phyloP scores from a whole-genome alignment of 345 rosid genomes.

The Zanthoxylum bungeanum region DNA sequence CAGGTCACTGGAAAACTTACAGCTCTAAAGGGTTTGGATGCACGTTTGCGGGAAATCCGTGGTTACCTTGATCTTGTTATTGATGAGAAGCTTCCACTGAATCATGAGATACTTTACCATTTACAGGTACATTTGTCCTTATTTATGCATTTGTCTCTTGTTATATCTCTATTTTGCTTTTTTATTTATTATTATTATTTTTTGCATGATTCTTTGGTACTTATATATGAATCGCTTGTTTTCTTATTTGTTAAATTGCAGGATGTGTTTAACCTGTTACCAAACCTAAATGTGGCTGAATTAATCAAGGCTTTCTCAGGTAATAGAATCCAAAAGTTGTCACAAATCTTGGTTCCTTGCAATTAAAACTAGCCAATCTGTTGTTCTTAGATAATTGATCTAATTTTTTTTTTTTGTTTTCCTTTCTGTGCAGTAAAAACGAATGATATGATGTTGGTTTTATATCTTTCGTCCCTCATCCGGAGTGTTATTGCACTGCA shows the following conservation, averaged over 20 bases:
- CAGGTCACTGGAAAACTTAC: constrained; percentile 67
- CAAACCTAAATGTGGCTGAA: constrained; percentile 65
- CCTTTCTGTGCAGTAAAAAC: constrained; percentile 52
- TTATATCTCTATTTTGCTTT: background rate
- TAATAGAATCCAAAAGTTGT: constrained; percentile 15
- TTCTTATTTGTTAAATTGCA: constrained; percentile 18
- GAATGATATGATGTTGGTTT: constrained; percentile 79
- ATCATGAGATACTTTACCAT: constrained; percentile 65
- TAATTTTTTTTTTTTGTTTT: background rate
- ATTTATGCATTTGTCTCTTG: background rate
- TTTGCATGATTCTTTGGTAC: too few relatives aligned
- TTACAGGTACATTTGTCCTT: constrained; percentile 40
- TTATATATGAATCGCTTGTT: background rate
- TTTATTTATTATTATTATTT: background rate
- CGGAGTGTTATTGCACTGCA: constrained; percentile 83
- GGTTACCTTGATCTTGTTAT: constrained; percentile 59
- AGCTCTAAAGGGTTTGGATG: constrained; percentile 65
- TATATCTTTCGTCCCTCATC: constrained; percentile 62
- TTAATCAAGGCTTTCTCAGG: constrained; percentile 82
- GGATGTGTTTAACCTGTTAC: constrained; percentile 94
- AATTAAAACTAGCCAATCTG: background rate
- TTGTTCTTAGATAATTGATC: background rate
- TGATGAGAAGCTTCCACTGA: constrained; percentile 60
- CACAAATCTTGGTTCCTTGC: background rate
- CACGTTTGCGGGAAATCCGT: constrained; percentile 49